Percentiles rank a stretch among this genome's conserved stretches.
phyloP scores from a whole-genome alignment of 805 yeast genomes.

The Hanseniaspora hatyaiensis region DNA sequence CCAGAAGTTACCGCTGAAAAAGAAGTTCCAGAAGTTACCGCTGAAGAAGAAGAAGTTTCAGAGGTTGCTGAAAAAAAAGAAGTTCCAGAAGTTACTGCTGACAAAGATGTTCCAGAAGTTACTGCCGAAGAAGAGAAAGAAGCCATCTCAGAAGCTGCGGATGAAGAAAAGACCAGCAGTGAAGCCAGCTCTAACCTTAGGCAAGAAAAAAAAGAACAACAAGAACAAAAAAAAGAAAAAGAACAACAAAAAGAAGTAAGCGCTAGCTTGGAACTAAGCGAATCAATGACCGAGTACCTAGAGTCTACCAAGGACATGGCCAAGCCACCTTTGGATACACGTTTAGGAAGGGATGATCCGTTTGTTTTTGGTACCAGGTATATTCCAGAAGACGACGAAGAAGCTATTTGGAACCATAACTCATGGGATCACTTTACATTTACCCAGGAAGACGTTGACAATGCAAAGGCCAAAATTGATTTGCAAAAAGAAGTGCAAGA shows the following conservation, averaged over 20 bases:
- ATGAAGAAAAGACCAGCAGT: too few relatives aligned
- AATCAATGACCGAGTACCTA: not conserved
- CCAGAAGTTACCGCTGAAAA: slow-evolving; percentile 27
- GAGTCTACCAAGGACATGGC: slow-evolving; percentile 11
- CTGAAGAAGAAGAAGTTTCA: not conserved
- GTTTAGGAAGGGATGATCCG: slow-evolving; percentile 78
- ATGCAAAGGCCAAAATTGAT: slow-evolving; percentile 62
- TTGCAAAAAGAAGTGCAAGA: slow-evolving; percentile 84
- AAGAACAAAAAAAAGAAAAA: slow-evolving; percentile 27
- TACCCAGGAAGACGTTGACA: slow-evolving; percentile 77
- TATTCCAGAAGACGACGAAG: slow-evolving; percentile 42
- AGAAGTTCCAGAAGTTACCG: not conserved
- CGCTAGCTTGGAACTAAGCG: not conserved
- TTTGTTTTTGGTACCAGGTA: slow-evolving; percentile 84
- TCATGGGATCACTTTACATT: slow-evolving; percentile 96
- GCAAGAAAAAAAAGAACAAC: slow-evolving; percentile 23
- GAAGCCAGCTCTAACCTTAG: slow-evolving; percentile 13
- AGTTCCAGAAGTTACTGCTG: not conserved
- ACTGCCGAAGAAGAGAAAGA: not conserved
- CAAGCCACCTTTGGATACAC: slow-evolving; percentile 25
- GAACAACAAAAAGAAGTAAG: slow-evolving; percentile 14
- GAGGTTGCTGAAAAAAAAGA: not conserved
- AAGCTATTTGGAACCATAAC: slow-evolving; percentile 81
- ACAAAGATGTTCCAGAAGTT: too few relatives aligned
- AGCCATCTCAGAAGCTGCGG: not conserved